Percentiles rank a stretch among this genome's conserved stretches.
Conservation (phyloP, 331 rosid species). For the Saraca asoca region DNA sequence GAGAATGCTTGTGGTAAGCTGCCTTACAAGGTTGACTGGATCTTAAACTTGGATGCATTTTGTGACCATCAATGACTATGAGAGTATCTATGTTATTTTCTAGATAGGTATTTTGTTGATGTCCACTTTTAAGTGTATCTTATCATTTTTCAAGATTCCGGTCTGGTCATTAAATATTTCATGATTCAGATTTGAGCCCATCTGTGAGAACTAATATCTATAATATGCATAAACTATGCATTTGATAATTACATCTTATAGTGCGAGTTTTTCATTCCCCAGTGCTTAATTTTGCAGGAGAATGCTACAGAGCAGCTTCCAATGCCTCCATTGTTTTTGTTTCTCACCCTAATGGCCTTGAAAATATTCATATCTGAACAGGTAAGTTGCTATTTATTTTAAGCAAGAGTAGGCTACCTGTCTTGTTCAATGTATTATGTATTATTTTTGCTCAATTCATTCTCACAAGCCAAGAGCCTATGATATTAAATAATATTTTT, state of each 20-base stretch:
- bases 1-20: slow-evolving; percentile 7
- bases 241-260: slow-evolving; percentile 5
- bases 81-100: background rate
- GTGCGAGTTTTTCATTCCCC: slow-evolving; percentile 29
- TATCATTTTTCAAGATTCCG: too few species aligned
- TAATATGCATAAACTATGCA: slow-evolving; percentile 23
- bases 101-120: background rate
- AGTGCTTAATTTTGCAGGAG: slow-evolving; percentile 56
- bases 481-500: slow-evolving; percentile 9
- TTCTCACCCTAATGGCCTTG: slow-evolving; percentile 73
- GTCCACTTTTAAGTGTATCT: too few species aligned
- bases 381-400: slow-evolving; percentile 37
- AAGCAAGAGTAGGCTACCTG: slow-evolving; percentile 1
- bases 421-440: slow-evolving; percentile 17
- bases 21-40: slow-evolving; percentile 9
- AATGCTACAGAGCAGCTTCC: slow-evolving; percentile 59
- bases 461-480: slow-evolving; percentile 8
- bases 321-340: slow-evolving; percentile 78
- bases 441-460: slow-evolving; percentile 13
- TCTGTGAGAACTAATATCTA: slow-evolving; percentile 22
- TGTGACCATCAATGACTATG: background rate
- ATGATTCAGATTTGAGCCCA: slow-evolving; percentile 3
- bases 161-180: background rate
- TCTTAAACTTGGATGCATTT: background rate
- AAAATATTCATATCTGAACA: slow-evolving; percentile 69